Conservation (phyloP, 1,139 yeast species). For the Fermentozyma sake region DNA sequence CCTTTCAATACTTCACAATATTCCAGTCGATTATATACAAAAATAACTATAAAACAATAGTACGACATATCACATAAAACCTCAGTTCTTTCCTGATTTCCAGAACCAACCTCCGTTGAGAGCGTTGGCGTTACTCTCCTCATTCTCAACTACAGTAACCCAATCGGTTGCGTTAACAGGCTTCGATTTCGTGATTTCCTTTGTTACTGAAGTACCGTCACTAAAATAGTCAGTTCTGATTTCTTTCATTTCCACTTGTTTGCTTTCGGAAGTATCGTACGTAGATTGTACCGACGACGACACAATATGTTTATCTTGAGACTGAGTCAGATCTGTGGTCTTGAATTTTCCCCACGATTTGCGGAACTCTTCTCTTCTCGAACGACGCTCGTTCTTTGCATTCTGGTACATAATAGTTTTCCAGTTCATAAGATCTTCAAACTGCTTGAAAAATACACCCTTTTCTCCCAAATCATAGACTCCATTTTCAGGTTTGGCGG, state of each 20-base stretch:
- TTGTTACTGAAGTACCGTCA: constrained; percentile 59
- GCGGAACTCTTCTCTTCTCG: constrained; percentile 9
- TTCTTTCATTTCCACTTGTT: constrained; percentile 50
- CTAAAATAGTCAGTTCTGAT: constrained; percentile 49
- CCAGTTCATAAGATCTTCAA: constrained; percentile 67
- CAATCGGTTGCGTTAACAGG: constrained; percentile 32
- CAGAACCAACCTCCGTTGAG: constrained; percentile 12
- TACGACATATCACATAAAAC: too few species aligned
- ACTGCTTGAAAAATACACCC: constrained; percentile 52
- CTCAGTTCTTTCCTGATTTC: too few species aligned
- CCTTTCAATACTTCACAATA: too few species aligned
- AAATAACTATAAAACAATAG: too few species aligned
- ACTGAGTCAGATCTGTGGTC: neutral
- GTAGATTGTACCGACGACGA: constrained; percentile 49
- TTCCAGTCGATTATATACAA: too few species aligned
- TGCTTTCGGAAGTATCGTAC: constrained; percentile 49
- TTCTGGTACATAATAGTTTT: constrained; percentile 49
- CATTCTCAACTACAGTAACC: constrained; percentile 23
- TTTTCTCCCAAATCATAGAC: constrained; percentile 35
- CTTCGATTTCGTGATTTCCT: constrained; percentile 33
- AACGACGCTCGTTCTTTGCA: constrained; percentile 23
- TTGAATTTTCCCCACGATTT: neutral
- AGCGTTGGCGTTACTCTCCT: constrained; percentile 5
- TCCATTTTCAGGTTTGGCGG: constrained; percentile 8
- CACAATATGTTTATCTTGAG: constrained; percentile 23